Evolutionary conservation across 1,284 basidiomycete genomes (phyloP).

Genomic region (Ganoderma multipileum): DNA sequence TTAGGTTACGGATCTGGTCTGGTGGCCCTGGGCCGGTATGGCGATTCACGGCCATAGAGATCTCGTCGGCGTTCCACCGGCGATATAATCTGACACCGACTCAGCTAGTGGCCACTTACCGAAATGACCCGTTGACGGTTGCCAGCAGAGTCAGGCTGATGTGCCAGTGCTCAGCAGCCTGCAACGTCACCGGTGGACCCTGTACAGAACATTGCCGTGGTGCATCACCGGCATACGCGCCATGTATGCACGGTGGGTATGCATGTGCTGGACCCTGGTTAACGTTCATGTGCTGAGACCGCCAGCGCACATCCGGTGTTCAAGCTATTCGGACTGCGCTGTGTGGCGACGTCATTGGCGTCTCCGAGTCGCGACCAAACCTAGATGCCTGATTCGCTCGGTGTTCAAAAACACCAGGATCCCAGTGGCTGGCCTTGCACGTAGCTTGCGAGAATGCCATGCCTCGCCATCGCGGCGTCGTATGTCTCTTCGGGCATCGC

Average conservation of each 20-base stretch:
- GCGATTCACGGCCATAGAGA: not conserved
- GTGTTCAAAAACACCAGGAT: not conserved
- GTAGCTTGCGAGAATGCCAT: not conserved
- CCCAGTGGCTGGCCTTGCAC: not conserved
- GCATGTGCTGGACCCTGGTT: too few relatives aligned
- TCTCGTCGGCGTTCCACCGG: not conserved
- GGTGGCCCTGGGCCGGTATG: not conserved
- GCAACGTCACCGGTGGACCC: not conserved
- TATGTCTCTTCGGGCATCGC: not conserved
- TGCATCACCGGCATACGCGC: not conserved
- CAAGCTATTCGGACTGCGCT: not conserved
- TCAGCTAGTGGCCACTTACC: not conserved
- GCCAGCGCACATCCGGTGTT: not conserved
- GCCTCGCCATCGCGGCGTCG: not conserved
- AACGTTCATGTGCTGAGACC: not conserved
- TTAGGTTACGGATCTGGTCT: not conserved
- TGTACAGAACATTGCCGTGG: not conserved
- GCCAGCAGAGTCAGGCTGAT: not conserved
- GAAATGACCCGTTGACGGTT: not conserved
- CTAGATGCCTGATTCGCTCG: not conserved
- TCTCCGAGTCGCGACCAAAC: not conserved
- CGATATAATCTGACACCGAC: not conserved
- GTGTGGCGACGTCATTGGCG: not conserved
- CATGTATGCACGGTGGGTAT: not conserved
- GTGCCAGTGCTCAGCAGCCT: not conserved